phyloP scores from a whole-genome alignment of 371 early-diverging fungal genomes.

The Circinella minor region DNA sequence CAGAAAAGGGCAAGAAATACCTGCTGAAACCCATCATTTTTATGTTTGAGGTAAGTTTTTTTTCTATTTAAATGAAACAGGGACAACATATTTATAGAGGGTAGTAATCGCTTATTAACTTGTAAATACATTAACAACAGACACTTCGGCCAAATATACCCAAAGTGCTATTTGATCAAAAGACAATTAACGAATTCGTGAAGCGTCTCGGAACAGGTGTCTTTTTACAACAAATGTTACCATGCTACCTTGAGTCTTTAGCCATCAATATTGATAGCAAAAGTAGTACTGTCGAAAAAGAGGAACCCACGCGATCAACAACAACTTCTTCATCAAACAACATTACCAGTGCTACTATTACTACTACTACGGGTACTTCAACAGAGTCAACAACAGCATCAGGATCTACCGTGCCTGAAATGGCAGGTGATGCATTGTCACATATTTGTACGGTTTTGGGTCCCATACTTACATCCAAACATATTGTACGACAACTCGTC shows the following conservation, averaged over 20 bases:
- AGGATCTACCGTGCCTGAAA: slow-evolving; percentile 25
- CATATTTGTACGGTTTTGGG: slow-evolving; percentile 61
- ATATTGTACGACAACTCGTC: slow-evolving; percentile 64
- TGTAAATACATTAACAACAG: slow-evolving; percentile 22
- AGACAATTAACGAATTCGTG: slow-evolving; percentile 56
- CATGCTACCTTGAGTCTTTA: slow-evolving; percentile 65
- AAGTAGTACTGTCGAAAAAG: slow-evolving; percentile 16
- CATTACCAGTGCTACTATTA: background rate
- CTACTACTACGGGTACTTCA: slow-evolving; percentile 8
- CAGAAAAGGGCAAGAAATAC: slow-evolving; percentile 54
- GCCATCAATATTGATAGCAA: slow-evolving; percentile 24
- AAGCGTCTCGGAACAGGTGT: slow-evolving; percentile 57
- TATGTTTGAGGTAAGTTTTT: slow-evolving; percentile 58
- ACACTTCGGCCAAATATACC: slow-evolving; percentile 61
- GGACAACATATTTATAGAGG: too few relatives aligned
- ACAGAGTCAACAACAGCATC: background rate
- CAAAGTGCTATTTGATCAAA: slow-evolving; percentile 47
- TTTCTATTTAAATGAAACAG: too few relatives aligned
- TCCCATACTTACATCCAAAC: slow-evolving; percentile 65
- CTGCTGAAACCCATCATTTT: slow-evolving; percentile 63
- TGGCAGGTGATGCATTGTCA: slow-evolving; percentile 55
- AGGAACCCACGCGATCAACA: background rate
- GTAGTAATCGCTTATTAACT: too few relatives aligned
- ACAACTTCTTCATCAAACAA: background rate
- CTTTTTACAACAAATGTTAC: slow-evolving; percentile 66